phyloP scores from a whole-genome alignment of 257 asterid genomes.

The Lantana camara region DNA sequence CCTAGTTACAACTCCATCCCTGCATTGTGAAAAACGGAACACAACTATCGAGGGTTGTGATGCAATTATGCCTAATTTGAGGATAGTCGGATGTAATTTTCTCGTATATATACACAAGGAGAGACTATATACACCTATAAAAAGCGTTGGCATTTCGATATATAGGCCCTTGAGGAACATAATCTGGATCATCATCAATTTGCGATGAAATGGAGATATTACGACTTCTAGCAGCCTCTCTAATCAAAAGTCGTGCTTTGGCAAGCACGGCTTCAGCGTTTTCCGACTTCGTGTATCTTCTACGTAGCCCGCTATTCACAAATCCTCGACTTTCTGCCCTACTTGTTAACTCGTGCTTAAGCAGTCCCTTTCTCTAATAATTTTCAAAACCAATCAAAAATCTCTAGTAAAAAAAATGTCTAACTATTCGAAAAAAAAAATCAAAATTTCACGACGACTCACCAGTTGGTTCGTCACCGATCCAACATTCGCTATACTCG shows the following conservation, averaged over 20 bases:
- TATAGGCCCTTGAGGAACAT: constrained; percentile 40
- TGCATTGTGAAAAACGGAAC: too few species aligned
- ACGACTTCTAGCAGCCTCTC: constrained; percentile 35
- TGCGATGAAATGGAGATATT: constrained; percentile 26
- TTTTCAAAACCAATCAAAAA: not conserved
- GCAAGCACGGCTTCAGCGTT: constrained; percentile 37
- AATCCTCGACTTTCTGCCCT: constrained; percentile 36
- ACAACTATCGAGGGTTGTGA: too few species aligned
- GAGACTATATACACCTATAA: constrained; percentile 28
- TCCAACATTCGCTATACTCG: constrained; percentile 20
- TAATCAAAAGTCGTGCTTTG: constrained; percentile 39
- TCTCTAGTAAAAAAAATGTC: not conserved
- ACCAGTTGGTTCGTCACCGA: constrained; percentile 18
- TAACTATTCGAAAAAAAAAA: too few species aligned
- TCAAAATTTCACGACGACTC: too few species aligned
- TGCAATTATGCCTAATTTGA: too few species aligned
- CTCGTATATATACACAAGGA: too few species aligned
- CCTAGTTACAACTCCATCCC: too few species aligned
- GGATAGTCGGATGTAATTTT: too few species aligned
- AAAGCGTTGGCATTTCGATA: constrained; percentile 48
- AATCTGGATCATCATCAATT: constrained; percentile 22
- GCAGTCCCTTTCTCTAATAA: constrained; percentile 24
- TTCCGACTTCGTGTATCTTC: constrained; percentile 27
- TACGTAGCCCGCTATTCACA: constrained; percentile 22
- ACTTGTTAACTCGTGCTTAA: constrained; percentile 24